phyloP scores from a whole-genome alignment of 1,139 yeast genomes.

The Torulaspora globosa region DNA sequence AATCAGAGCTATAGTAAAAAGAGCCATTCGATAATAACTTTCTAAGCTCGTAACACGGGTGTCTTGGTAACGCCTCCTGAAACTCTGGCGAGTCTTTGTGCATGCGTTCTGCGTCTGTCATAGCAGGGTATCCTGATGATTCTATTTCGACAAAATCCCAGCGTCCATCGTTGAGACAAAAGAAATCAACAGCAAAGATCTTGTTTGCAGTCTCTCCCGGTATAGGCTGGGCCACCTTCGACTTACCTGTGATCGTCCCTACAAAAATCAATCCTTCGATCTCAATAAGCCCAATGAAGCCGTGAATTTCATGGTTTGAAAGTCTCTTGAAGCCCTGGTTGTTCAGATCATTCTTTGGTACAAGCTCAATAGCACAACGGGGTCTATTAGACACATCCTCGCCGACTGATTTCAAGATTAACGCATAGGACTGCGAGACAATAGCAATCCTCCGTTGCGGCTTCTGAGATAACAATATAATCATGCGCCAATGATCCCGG shows the following conservation, averaged over 20 bases:
- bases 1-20: constrained; percentile 86
- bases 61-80: constrained; percentile 43
- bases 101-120: constrained; percentile 31
- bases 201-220: constrained; percentile 75
- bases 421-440: constrained; percentile 31
- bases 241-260: constrained; percentile 72
- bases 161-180: constrained; percentile 61
- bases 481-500: constrained; percentile 17
- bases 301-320: constrained; percentile 57
- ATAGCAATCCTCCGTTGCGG: constrained; percentile 34
- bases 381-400: constrained; percentile 18
- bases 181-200: constrained; percentile 79
- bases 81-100: constrained; percentile 15
- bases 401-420: constrained; percentile 28
- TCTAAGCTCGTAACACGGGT: constrained; percentile 79
- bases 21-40: constrained; percentile 82
- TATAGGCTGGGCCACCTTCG: constrained; percentile 80
- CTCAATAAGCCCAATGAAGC: constrained; percentile 80
- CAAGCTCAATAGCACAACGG: constrained; percentile 32
- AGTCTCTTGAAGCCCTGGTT: constrained; percentile 43
- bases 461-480: constrained; percentile 27
- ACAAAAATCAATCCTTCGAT: constrained; percentile 64
- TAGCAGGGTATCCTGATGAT: constrained; percentile 56
- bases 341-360: constrained; percentile 28
- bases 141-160: constrained; percentile 80